Base-by-base conservation (phyloP, 1,284 basidiomycete species). In the Exsudoporus floridanus region DNA sequence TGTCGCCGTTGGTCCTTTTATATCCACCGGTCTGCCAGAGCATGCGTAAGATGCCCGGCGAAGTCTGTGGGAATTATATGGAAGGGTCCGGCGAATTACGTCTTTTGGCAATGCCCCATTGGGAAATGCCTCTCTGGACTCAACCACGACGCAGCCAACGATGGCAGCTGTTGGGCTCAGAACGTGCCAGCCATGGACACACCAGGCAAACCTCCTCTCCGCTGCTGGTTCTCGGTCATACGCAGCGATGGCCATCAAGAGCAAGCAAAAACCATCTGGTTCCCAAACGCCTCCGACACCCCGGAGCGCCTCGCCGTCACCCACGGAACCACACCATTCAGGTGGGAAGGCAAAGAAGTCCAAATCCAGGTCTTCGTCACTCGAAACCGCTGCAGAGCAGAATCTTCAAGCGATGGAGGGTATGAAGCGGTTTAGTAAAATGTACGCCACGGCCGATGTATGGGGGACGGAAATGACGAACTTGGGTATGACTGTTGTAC, bases 401-500 rank as follows among this genome's bases (percentile, higher is more conserved):
- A 66, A 71, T 34, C 55, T 82, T 42, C 65, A 62, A 54, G 70
- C 75, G 56, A 61, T 82, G 52, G 73, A 80, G 49, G 57, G 65
- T 40, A 65, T 76, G 48, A 66, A 74, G 56, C 62, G 62, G 14
- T 73, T 76, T 55, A 63, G 55, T 33, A 67, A 65, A 36, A 70
- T 76, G 51, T 59, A 68, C 16, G 42, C 69, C 21, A 66, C 58
- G 10, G 59, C 66, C 52, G 82, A 84, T 57, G 65, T 77, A 10
- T 84, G 80, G 79, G 78, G 77, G 1, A 71, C 75, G 34, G 66
- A 70, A 42, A 66, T 80, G n/a, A 62, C 74, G n/a, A 77, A 69
- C 7, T 63, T 83, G 63, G 82, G 82, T 83, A 67, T 49, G 77
- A 60, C 18, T 43, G 16, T 21, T 34, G n/a, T 41, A 33, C 36